A percentile compares a stretch with the other conserved stretches of the same genome.
These are phyloP conservation scores for Serendipita sp. DNA, from an alignment of 768 basidiomycete genomes.

Conservation along the genomic window DNA sequence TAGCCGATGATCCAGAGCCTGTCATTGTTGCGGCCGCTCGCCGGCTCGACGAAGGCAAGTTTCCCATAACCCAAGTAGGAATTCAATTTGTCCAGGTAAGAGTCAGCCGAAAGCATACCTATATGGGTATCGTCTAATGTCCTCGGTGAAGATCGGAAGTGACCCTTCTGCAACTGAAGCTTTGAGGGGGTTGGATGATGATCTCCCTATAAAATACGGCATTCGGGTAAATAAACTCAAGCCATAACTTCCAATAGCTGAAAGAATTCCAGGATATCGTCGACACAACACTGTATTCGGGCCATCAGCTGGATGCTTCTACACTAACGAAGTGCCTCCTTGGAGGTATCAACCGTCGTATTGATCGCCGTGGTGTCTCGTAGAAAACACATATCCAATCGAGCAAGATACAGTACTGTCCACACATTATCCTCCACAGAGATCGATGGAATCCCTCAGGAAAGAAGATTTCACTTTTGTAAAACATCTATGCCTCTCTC, in stretches of 20 bases:
- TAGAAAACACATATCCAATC: not conserved
- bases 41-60: constrained; percentile 21
- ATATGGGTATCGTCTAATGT: constrained; percentile 8
- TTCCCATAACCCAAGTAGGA: constrained; percentile 22
- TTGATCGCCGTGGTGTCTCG: constrained; percentile 20
- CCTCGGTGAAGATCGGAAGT: constrained; percentile 31
- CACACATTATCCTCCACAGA: too few relatives aligned
- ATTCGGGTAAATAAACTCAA: constrained; percentile 25
- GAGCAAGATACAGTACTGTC: too few relatives aligned
- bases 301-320: constrained; percentile 28
- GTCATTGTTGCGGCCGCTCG: constrained; percentile 17
- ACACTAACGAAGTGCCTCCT: constrained; percentile 45
- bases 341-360: constrained; percentile 46
- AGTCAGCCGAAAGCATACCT: constrained; percentile 12
- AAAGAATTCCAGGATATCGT: constrained; percentile 41
- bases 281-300: constrained; percentile 44
- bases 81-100: constrained; percentile 25
- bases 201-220: constrained; percentile 25
- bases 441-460: too few relatives aligned
- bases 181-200: constrained; percentile 39
- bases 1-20: constrained; percentile 15
- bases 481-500: too few relatives aligned
- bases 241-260: not conserved
- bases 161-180: constrained; percentile 20
- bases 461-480: too few relatives aligned